Base-by-base conservation (phyloP, 192 early-diverging fungal genomes). In the Backusella morwellensis region DNA sequence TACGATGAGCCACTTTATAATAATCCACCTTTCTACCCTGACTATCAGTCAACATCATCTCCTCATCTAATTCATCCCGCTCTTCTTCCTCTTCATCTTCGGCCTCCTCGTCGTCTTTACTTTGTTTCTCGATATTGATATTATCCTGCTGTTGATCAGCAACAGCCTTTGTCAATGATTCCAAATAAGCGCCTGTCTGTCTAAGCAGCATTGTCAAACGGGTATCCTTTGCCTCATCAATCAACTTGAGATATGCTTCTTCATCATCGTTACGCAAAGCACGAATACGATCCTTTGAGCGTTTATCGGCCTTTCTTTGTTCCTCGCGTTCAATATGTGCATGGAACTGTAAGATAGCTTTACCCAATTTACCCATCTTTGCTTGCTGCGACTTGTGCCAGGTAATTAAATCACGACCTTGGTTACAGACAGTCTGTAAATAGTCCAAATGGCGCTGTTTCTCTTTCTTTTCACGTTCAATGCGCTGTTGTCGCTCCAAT, bases 241-340 rank as follows among this genome's bases (percentile, higher is more conserved):
- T 87, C 59, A 99, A 89, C 77, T 95, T 93, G 70, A 98, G 82
- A 81, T 99, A 99, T 12, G 95, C 96, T 72, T 96, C 97, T 82
- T 99, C 98, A 84, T 99, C 96, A 87, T 97, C 95, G 66, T 92
- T 94, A 85, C 94, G 93, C 72, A 99, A 88, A 32, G 98, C 98
- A 78, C 94, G 90, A 42, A 99, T 85, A 95, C 98, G 96, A 85
- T 99, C 98, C 82, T 95, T 92, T 15, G 92, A 91, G 11, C 95
- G 76, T 59, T 91, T 89, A 81, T 95, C 92, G 19, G 88, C 84
- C 72, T 95, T 93, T 80, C 94, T 93, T 81, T 93, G 91, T 80
- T 99, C 98, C 80, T 99, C 98, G 80, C 95, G 95, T 75, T 96
- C 94, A 23, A 94, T 87, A 72, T 92, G 87, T 11, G 84, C 77